Base-by-base conservation (phyloP, 2,329 filamentous ascomycete genomes). In the Fusarium avenaceum region DNA sequence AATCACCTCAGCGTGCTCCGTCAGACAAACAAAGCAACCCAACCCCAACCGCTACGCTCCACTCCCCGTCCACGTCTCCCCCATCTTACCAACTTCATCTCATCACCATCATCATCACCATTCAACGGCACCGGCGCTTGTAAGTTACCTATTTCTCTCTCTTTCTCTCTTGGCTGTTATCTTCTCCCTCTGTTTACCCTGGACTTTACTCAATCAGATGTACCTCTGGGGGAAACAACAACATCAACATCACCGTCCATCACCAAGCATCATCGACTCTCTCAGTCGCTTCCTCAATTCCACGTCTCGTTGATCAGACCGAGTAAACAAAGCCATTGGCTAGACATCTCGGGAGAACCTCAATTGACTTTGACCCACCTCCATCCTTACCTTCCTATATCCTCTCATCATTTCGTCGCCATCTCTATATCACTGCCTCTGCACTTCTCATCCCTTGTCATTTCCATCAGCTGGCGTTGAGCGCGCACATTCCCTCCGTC, bases 271-370 rank as follows among this genome's bases (percentile, higher is more conserved):
- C 70, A 57, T 49, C 55, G 45, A 59, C 55, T 43, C n/a, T 22
- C 26, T 26, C 58, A 48, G 11, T 47, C 32, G 30, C 54, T 46
- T 35, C 38, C 38, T 44, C 44, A 50, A 44, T 45, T 39, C 62
- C 50, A 59, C 39, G 55, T 47, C 44, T 40, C 38, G 39, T 57
- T 48, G 49, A 22, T 45, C 35, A 38, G 17, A 17, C 17, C 67
- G 75, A 72, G 76, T 80, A 79, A 79, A 79, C 77, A 80, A 79
- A 78, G 69, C 72, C 72, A 80, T 79, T 79, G 77, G 78, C 73
- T 63, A 59, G 70, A 59, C 38, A 67, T 60, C 63, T 72, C 59
- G 58, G 22, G 69, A 72, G 62, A 72, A 68, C 71, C 63, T 77
- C 75, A 74, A 76, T 75, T 75, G 72, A 56, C 48, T 39, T 53